Conservation (phyloP, 2,329 filamentous ascomycete species). For the Cucurbitaria berberidis region DNA sequence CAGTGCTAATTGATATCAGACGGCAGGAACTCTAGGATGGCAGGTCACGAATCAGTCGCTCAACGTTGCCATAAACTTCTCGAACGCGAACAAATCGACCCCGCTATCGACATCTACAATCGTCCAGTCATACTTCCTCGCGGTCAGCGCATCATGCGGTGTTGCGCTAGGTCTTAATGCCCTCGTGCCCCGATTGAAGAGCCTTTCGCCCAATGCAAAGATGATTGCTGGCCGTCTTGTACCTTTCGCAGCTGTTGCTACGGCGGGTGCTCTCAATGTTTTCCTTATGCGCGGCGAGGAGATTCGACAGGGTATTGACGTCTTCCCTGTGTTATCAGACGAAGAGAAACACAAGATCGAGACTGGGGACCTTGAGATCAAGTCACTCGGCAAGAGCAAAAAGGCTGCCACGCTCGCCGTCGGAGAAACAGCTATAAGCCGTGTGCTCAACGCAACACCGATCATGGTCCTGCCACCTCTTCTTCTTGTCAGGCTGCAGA, state of each 20-base stretch:
- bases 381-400: constrained; percentile 82
- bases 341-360: constrained; percentile 70
- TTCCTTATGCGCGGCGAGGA: constrained; percentile 98
- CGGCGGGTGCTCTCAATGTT: constrained; percentile 89
- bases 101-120: constrained; percentile 82
- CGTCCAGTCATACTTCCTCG: constrained; percentile 86
- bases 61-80: constrained; percentile 96
- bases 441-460: constrained; percentile 91
- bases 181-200: constrained; percentile 81
- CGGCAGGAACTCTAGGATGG: constrained; percentile 86
- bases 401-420: constrained; percentile 90
- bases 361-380: constrained; percentile 64
- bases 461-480: constrained; percentile 97
- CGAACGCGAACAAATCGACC: constrained; percentile 97
- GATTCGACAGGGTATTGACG: constrained; percentile 89
- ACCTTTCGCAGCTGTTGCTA: constrained; percentile 93
- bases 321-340: constrained; percentile 80
- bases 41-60: constrained; percentile 96
- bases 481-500: constrained; percentile 82
- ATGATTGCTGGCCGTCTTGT: constrained; percentile 84
- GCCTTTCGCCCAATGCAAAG: constrained; percentile 75
- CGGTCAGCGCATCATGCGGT: constrained; percentile 90
- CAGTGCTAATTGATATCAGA: constrained; percentile 57
- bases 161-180: constrained; percentile 92
- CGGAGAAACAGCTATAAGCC: constrained; percentile 86